phyloP scores from a whole-genome alignment of 2,329 filamentous ascomycete species.

The Hirsutella thompsonii region DNA sequence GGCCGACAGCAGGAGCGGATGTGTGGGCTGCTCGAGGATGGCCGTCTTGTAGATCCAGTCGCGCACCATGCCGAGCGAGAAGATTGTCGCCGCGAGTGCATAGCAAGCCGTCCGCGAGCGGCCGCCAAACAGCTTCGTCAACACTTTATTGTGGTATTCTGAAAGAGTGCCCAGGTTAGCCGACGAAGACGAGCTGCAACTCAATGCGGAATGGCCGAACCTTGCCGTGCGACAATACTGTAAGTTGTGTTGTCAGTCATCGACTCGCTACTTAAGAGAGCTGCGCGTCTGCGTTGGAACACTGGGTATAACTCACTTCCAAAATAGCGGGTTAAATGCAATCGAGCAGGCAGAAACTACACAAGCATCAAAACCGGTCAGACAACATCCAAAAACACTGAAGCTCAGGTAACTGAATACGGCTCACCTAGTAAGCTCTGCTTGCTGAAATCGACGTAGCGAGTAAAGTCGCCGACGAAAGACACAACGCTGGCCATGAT shows the following conservation, averaged over 20 bases:
- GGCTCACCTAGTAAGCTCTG: conserved; percentile 51
- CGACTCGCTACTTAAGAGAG: neutral
- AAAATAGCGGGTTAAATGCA: conserved; percentile 95
- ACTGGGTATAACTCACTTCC: conserved; percentile 64
- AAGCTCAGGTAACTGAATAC: neutral
- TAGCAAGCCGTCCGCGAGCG: conserved; percentile 76
- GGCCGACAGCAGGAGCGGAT: conserved; percentile 55
- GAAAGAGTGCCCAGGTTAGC: neutral
- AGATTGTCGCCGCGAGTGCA: conserved; percentile 76
- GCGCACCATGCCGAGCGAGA: conserved; percentile 78
- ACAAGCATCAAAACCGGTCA: conserved; percentile 1
- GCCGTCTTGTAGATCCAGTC: conserved; percentile 81
- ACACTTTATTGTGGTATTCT: conserved; percentile 86
- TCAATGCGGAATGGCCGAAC: conserved; percentile 26
- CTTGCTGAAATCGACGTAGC: conserved; percentile 57
- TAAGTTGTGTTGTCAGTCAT: neutral
- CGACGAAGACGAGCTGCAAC: neutral
- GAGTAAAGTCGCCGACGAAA: conserved; percentile 31
- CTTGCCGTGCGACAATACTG: conserved; percentile 73
- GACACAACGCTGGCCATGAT: conserved; percentile 25
- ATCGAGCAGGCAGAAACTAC: conserved; percentile 72
- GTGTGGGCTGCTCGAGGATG: conserved; percentile 60
- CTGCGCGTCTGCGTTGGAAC: no score
- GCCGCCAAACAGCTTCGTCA: conserved; percentile 77
- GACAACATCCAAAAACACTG: no score